Evolutionary conservation across 2,329 filamentous ascomycete species (phyloP).

Genomic region (Aspergillus sp.): DNA sequence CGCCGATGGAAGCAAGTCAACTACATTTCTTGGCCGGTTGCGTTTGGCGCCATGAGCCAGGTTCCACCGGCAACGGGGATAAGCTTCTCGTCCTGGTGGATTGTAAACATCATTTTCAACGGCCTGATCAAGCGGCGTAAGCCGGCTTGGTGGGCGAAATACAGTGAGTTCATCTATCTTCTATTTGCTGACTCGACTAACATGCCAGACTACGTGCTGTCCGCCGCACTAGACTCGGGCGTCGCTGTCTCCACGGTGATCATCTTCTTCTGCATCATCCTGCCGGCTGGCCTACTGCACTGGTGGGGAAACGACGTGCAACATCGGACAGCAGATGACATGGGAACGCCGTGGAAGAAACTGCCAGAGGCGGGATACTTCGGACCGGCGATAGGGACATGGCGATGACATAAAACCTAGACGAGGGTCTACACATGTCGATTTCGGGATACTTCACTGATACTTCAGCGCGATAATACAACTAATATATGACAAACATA

Average conservation of each 20-base stretch:
- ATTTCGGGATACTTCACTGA: not conserved
- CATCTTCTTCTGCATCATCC: conserved; percentile 46
- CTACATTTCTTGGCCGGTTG: conserved; percentile 67
- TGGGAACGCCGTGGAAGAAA: conserved; percentile 35
- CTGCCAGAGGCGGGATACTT: conserved; percentile 31
- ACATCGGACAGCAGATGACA: conserved; percentile 41
- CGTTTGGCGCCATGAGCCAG: conserved; percentile 64
- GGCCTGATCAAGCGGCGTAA: conserved; percentile 43
- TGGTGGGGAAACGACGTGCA: conserved; percentile 47
- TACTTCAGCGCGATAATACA: not conserved
- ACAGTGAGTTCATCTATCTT: conserved; percentile 31
- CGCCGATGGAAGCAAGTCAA: conserved; percentile 61
- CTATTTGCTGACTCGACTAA: conserved; percentile 8
- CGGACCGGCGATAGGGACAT: conserved; percentile 27
- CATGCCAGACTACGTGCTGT: conserved; percentile 41
- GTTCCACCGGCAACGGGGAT: conserved; percentile 69
- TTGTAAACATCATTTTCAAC: conserved; percentile 49
- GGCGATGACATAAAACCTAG: conserved; percentile 8
- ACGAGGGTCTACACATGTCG: conserved; percentile 13
- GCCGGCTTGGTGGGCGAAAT: conserved; percentile 52
- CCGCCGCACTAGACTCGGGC: conserved; percentile 45
- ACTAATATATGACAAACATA: not conserved
- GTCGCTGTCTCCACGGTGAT: conserved; percentile 45
- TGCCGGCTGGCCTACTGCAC: conserved; percentile 37
- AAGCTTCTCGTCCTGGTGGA: conserved; percentile 68